A percentile compares a stretch with the other conserved stretches of the same genome.
Evolutionary conservation across 371 early-diverging fungal species (phyloP).

Genomic region (Blastocladiella emersonii): DNA sequence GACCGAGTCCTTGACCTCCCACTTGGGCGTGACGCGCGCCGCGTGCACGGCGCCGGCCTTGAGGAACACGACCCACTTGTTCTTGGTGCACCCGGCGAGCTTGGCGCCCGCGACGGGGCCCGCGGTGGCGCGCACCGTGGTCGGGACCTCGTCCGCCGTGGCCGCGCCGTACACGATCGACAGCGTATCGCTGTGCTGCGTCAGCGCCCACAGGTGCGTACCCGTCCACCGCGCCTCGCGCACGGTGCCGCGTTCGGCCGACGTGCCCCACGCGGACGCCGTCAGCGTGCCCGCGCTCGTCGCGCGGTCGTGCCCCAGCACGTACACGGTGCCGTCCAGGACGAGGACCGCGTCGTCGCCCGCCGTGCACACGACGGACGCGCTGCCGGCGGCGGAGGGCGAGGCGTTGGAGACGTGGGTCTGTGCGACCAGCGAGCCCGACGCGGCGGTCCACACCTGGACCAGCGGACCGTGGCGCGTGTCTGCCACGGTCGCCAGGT

Average conservation of each 20-base stretch:
- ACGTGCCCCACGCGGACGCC: not conserved
- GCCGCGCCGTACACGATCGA: not conserved
- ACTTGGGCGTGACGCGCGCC: not conserved
- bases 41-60: not conserved
- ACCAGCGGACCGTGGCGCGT: not conserved
- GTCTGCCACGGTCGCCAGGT: not conserved
- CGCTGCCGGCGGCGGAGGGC: not conserved
- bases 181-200: not conserved
- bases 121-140: no score
- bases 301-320: no score
- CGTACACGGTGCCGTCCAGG: no score
- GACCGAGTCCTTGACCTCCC: not conserved
- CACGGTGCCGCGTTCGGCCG: not conserved
- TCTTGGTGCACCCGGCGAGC: not conserved
- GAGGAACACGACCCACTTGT: not conserved
- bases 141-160: not conserved
- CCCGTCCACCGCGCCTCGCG: not conserved
- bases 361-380: not conserved
- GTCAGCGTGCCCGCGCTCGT: no score
- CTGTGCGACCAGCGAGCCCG: not conserved
- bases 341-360: no score
- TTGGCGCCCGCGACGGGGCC: no score
- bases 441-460: not conserved
- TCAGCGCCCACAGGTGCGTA: not conserved
- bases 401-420: not conserved